phyloP scores from a whole-genome alignment of 2,329 filamentous ascomycete genomes.

The Aspergillus intermedius region DNA sequence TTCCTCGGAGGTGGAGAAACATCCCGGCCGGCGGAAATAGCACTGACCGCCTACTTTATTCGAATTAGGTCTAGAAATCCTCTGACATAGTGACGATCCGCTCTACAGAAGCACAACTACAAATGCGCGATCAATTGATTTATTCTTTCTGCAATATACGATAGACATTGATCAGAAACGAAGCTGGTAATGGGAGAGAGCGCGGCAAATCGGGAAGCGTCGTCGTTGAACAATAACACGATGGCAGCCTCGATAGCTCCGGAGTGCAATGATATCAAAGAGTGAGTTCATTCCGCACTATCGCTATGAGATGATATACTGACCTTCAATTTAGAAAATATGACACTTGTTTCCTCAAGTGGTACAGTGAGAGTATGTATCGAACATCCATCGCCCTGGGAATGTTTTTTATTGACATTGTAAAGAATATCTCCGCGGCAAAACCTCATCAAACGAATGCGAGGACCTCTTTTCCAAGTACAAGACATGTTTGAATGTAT shows the following conservation, averaged over 20 bases:
- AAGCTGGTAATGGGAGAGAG: background rate
- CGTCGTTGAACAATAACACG: slow-evolving; percentile 12
- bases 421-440: slow-evolving; percentile 81
- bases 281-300: slow-evolving; percentile 53
- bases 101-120: slow-evolving; percentile 2
- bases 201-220: background rate
- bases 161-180: background rate
- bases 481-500: slow-evolving; percentile 74
- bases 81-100: slow-evolving; percentile 6
- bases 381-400: background rate
- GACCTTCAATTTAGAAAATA: slow-evolving; percentile 61
- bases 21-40: background rate
- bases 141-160: background rate
- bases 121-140: background rate
- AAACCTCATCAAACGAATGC: slow-evolving; percentile 79
- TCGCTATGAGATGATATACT: slow-evolving; percentile 6
- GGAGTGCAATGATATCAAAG: slow-evolving; percentile 92
- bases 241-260: slow-evolving; percentile 95
- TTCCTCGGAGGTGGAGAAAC: slow-evolving; percentile 15
- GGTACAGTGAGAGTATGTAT: slow-evolving; percentile 92
- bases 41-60: slow-evolving; percentile 13
- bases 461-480: slow-evolving; percentile 81
- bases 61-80: slow-evolving; percentile 2
- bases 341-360: slow-evolving; percentile 95
- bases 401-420: slow-evolving; percentile 1